Evolutionary conservation across 495 filamentous ascomycete genomes (phyloP).

Genomic region (Cercophora samala): DNA sequence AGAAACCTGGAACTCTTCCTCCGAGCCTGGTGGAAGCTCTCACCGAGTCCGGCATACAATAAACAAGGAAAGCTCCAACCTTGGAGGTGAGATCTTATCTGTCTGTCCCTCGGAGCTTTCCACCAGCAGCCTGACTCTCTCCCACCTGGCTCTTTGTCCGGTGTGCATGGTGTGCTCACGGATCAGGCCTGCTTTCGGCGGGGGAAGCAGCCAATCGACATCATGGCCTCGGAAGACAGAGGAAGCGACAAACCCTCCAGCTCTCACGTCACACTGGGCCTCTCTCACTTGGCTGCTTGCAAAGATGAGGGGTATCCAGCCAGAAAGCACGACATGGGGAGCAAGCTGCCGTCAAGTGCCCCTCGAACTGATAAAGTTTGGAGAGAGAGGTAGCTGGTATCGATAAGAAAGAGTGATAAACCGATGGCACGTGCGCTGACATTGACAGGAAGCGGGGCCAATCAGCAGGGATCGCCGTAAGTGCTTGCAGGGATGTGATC

Average conservation of each 20-base stretch:
- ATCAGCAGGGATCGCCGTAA: conserved; percentile 1
- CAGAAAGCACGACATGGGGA: conserved; percentile 5
- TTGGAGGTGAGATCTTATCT: no score
- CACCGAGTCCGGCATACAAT: not conserved
- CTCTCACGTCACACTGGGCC: not conserved
- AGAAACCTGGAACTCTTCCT: not conserved
- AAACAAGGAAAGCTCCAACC: not conserved
- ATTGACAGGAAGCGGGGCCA: not conserved
- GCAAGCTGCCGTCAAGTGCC: not conserved
- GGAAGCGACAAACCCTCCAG: not conserved
- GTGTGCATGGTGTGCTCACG: not conserved
- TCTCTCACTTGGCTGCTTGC: not conserved
- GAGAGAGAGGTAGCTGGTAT: no score
- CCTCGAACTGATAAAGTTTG: conserved; percentile 1
- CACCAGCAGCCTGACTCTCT: not conserved
- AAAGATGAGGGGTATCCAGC: conserved; percentile 5
- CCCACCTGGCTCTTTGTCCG: not conserved
- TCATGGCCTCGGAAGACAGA: no score
- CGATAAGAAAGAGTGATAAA: not conserved
- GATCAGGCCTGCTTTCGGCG: conserved; percentile 3
- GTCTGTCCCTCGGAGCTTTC: not conserved
- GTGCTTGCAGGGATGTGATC: not conserved
- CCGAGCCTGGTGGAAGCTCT: not conserved
- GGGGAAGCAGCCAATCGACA: conserved; percentile 6
- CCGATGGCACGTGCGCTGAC: no score